Percentiles rank a stretch among this genome's conserved stretches.
Conservation (phyloP, 140 eudicot species). For the Stevia rebaudiana region DNA sequence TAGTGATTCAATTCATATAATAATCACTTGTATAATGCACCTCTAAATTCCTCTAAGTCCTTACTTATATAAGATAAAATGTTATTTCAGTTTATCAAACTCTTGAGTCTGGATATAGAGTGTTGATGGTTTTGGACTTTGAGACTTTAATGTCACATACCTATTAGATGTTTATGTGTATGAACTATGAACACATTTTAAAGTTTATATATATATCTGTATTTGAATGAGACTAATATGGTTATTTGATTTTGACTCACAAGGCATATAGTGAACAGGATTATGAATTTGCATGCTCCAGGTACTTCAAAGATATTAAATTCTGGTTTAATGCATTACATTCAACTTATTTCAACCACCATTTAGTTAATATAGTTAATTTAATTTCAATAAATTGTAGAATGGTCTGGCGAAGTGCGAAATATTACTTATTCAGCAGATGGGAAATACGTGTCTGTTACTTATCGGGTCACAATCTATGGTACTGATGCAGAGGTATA, state of each 20-base stretch:
- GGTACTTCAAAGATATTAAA: constrained; percentile 38
- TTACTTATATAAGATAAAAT: background rate
- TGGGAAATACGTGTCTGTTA: constrained; percentile 82
- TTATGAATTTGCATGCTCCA: constrained; percentile 94
- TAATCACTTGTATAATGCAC: background rate
- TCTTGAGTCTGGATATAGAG: background rate
- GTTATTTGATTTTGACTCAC: constrained; percentile 8
- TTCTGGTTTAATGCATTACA: background rate
- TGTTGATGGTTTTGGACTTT: background rate
- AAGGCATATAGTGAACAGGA: constrained; percentile 89
- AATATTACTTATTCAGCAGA: constrained; percentile 66
- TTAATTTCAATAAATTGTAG: constrained; percentile 31
- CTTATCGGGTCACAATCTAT: constrained; percentile 81
- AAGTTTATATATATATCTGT: background rate
- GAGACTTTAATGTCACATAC: too few relatives aligned
- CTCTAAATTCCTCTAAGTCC: background rate
- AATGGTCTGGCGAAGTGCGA: constrained; percentile 98
- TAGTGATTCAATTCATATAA: background rate
- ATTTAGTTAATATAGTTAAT: background rate
- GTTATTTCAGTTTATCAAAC: background rate
- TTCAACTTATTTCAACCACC: background rate
- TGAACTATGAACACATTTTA: background rate
- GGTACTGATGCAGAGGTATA: constrained; percentile 99
- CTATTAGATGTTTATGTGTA: background rate
- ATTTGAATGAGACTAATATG: constrained; percentile 13